These are phyloP conservation scores for Triticum turgidum DNA, from an alignment of 176 grass and related monocot species.

Conservation along the genomic window DNA sequence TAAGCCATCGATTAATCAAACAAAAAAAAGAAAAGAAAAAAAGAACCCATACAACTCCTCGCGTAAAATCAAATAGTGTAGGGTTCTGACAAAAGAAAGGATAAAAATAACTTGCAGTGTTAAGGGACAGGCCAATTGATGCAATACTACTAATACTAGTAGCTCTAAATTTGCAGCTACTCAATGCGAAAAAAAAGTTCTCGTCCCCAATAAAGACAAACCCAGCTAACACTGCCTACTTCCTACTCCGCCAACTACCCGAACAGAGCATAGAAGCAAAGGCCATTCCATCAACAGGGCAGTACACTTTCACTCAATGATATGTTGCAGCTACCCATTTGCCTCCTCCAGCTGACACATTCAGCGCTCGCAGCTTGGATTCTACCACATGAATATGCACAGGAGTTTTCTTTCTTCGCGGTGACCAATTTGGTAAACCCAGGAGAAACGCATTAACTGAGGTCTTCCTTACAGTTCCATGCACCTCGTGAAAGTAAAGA, in stretches of 20 bases:
- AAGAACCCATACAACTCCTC: too few species aligned
- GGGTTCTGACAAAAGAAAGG: too few species aligned
- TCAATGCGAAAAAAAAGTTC: neutral
- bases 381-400: neutral
- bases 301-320: neutral
- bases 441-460: neutral
- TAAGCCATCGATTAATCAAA: too few species aligned
- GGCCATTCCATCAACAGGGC: neutral
- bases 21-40: too few species aligned
- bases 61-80: too few species aligned
- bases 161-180: conserved; percentile 6
- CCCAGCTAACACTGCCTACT: conserved; percentile 2
- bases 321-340: neutral
- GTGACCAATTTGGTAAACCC: neutral
- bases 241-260: conserved; percentile 18
- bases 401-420: neutral
- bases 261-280: neutral
- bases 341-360: neutral
- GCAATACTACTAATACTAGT: too few species aligned
- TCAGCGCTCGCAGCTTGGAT: neutral
- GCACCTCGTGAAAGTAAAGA: neutral
- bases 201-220: conserved; percentile 4
- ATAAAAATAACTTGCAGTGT: too few species aligned
- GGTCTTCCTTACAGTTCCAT: neutral
- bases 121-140: too few species aligned